Conservation (phyloP, 805 yeast species). For the Saccharomycopsis fermentans region DNA sequence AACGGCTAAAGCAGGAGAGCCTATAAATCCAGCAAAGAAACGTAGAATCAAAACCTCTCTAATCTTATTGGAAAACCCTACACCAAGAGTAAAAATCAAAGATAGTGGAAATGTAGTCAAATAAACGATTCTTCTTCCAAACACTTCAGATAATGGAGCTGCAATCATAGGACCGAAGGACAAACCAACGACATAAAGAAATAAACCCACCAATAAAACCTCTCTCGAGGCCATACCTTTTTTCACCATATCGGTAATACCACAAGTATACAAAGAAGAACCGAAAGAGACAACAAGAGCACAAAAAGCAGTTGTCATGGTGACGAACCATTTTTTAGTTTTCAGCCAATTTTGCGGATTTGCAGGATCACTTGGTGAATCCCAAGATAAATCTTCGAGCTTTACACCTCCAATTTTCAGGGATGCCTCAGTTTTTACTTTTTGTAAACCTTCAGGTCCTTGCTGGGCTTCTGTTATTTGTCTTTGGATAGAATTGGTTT, state of each 20-base stretch:
- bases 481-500: slow-evolving; percentile 3
- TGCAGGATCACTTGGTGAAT: slow-evolving; percentile 46
- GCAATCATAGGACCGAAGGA: slow-evolving; percentile 62
- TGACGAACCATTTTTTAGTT: slow-evolving; percentile 53
- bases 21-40: slow-evolving; percentile 64
- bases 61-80: slow-evolving; percentile 54
- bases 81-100: slow-evolving; percentile 66
- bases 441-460: neutral
- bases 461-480: slow-evolving; percentile 2
- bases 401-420: slow-evolving; percentile 15
- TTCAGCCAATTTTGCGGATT: slow-evolving; percentile 63
- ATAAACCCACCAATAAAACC: slow-evolving; percentile 55
- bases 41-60: slow-evolving; percentile 55
- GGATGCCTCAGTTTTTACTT: neutral
- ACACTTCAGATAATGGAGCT: slow-evolving; percentile 62
- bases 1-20: slow-evolving; percentile 75
- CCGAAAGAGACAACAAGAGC: slow-evolving; percentile 70
- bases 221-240: slow-evolving; percentile 48
- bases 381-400: slow-evolving; percentile 44
- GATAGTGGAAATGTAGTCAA: slow-evolving; percentile 50
- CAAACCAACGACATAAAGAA: slow-evolving; percentile 61
- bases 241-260: slow-evolving; percentile 43
- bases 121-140: slow-evolving; percentile 59
- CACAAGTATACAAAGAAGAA: slow-evolving; percentile 60
- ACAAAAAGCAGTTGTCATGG: slow-evolving; percentile 52